phyloP scores from a whole-genome alignment of 208 protist genomes.

The Leishmania martiniquensis region DNA sequence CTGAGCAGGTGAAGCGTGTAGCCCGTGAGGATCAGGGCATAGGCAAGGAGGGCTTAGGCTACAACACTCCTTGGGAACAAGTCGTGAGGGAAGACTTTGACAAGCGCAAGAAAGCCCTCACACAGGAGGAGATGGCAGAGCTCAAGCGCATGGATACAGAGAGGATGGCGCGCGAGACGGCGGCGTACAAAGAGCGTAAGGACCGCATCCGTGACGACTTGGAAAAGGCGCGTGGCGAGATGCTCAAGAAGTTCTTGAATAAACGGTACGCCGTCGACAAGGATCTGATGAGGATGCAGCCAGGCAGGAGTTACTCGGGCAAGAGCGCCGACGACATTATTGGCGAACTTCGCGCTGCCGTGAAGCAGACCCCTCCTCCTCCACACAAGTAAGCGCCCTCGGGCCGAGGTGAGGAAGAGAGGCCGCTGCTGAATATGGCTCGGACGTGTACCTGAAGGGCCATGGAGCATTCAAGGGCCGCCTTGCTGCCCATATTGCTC shows the following conservation, averaged over 20 bases:
- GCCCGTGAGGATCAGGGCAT: conserved; percentile 90
- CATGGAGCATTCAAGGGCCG: not conserved
- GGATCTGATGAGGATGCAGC: conserved; percentile 93
- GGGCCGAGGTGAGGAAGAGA: not conserved
- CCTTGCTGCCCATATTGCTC: not conserved
- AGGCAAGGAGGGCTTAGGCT: conserved; percentile 84
- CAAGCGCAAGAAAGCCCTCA: conserved; percentile 92
- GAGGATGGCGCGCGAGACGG: conserved; percentile 90
- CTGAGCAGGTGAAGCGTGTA: conserved; percentile 92
- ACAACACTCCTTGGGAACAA: conserved; percentile 90
- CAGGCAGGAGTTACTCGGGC: conserved; percentile 76
- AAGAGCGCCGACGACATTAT: conserved; percentile 91
- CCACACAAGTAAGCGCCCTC: conserved; percentile 22
- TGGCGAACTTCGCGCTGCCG: conserved; percentile 71
- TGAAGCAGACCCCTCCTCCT: conserved; percentile 31
- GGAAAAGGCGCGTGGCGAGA: conserved; percentile 89
- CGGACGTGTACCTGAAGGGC: not conserved
- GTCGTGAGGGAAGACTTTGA: conserved; percentile 92
- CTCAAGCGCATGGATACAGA: conserved; percentile 94
- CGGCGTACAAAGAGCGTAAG: conserved; percentile 92
- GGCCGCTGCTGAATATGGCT: not conserved
- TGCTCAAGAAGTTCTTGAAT: conserved; percentile 94
- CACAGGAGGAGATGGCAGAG: conserved; percentile 93
- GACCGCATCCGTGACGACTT: conserved; percentile 90
- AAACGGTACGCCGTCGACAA: conserved; percentile 93